phyloP scores from a whole-genome alignment of 2,329 filamentous ascomycete genomes.

The Talaromyces sp. region DNA sequence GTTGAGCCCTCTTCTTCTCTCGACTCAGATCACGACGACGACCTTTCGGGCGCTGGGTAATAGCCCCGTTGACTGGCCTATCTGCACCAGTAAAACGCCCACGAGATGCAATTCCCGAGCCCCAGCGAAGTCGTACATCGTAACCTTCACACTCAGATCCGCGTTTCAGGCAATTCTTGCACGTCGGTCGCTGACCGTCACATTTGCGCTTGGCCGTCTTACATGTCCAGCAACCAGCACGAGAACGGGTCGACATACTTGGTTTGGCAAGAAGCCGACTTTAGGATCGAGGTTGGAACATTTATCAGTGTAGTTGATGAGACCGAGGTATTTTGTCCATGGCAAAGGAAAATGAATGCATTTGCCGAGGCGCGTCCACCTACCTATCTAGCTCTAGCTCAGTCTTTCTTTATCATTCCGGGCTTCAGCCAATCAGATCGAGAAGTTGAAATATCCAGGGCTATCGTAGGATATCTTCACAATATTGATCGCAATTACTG shows the following conservation, averaged over 20 bases:
- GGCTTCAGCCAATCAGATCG: neutral
- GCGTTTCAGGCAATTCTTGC: slow-evolving; percentile 22
- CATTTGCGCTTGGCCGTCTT: slow-evolving; percentile 29
- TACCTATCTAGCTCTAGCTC: neutral
- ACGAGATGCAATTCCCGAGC: slow-evolving; percentile 31
- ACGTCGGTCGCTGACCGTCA: slow-evolving; percentile 27
- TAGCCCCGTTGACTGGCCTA: slow-evolving; percentile 24
- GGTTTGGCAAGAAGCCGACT: neutral
- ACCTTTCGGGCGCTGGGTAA: slow-evolving; percentile 26
- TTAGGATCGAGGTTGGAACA: neutral
- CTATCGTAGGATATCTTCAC: neutral
- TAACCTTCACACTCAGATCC: slow-evolving; percentile 31
- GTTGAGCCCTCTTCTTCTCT: neutral
- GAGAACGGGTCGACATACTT: slow-evolving; percentile 30
- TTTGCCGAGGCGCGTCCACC: neutral
- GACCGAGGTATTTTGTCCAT: neutral
- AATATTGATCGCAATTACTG: neutral
- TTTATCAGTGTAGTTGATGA: neutral
- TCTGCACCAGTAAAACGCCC: slow-evolving; percentile 30
- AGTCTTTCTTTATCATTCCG: neutral
- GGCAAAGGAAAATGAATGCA: neutral
- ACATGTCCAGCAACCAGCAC: slow-evolving; percentile 32
- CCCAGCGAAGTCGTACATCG: slow-evolving; percentile 31
- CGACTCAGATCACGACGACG: slow-evolving; percentile 26
- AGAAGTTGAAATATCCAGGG: neutral